A percentile compares a stretch with the other conserved stretches of the same genome.
Evolutionary conservation across 257 asterid species (phyloP).

Genomic region (Solanum chmielewskii): DNA sequence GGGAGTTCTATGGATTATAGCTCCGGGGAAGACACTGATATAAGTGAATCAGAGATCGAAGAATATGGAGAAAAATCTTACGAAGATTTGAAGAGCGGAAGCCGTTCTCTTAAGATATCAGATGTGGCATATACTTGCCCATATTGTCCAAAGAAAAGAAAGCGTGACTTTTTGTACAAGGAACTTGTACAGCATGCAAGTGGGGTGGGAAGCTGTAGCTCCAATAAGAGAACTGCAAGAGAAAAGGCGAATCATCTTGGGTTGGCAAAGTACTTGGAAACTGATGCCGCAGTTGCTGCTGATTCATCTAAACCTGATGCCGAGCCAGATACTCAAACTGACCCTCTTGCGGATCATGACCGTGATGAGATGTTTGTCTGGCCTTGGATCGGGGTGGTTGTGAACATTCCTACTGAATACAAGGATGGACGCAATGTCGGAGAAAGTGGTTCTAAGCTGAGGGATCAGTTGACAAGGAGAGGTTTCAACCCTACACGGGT

Average conservation of each 20-base stretch:
- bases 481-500: constrained; percentile 68
- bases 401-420: constrained; percentile 47
- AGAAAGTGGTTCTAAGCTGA: constrained; percentile 54
- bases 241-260: constrained; percentile 71
- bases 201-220: constrained; percentile 39
- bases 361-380: constrained; percentile 58
- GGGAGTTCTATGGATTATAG: constrained; percentile 10
- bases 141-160: constrained; percentile 56
- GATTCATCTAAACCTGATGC: constrained; percentile 31
- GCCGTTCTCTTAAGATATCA: constrained; percentile 39
- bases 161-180: constrained; percentile 35
- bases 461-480: constrained; percentile 39
- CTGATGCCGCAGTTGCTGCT: constrained; percentile 19
- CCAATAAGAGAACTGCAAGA: constrained; percentile 42
- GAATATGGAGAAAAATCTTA: constrained; percentile 23
- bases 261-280: constrained; percentile 60
- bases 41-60: constrained; percentile 35
- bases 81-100: constrained; percentile 49
- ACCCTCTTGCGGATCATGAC: constrained; percentile 51
- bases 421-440: constrained; percentile 47
- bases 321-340: constrained; percentile 28
- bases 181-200: constrained; percentile 73
- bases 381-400: constrained; percentile 85
- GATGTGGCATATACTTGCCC: constrained; percentile 64
- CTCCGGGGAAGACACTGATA: constrained; percentile 29